Percentiles rank a stretch among this genome's conserved stretches.
Evolutionary conservation across 2,329 filamentous ascomycete genomes (phyloP).

Genomic region (Penicillium olsonii): DNA sequence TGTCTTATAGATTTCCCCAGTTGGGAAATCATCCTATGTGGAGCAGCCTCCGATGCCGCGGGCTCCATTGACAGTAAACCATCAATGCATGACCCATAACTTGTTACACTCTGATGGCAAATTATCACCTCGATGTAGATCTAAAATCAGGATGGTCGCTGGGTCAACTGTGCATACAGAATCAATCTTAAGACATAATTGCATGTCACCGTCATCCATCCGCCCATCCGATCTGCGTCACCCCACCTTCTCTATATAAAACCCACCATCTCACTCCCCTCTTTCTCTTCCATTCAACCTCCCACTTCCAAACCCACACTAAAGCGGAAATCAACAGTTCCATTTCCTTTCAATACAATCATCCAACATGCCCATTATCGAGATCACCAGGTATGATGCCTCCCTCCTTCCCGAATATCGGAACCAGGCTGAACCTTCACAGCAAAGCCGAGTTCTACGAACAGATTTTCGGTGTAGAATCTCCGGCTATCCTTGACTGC

Average conservation of each 20-base stretch:
- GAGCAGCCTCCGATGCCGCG: constrained; percentile 5
- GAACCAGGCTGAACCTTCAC: background rate
- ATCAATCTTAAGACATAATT: background rate
- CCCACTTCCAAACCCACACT: background rate
- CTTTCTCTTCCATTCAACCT: background rate
- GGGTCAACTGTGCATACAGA: background rate
- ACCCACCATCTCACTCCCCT: background rate
- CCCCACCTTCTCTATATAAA: background rate
- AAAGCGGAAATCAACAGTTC: no score
- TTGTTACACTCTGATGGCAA: no score
- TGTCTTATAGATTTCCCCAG: background rate
- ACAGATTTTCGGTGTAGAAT: background rate
- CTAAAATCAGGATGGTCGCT: no score
- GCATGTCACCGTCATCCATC: background rate
- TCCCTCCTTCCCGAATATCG: background rate
- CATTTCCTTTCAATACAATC: background rate
- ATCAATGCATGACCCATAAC: no score
- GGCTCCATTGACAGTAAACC: background rate
- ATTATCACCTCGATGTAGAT: no score
- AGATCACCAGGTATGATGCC: constrained; percentile 3
- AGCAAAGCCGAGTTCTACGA: constrained; percentile 6
- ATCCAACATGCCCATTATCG: constrained; percentile 6
- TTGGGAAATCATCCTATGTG: background rate
- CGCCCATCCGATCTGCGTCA: background rate
- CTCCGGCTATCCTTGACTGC: constrained; percentile 1